phyloP scores from a whole-genome alignment of 345 rosid genomes.

The Hirschfeldia incana region DNA sequence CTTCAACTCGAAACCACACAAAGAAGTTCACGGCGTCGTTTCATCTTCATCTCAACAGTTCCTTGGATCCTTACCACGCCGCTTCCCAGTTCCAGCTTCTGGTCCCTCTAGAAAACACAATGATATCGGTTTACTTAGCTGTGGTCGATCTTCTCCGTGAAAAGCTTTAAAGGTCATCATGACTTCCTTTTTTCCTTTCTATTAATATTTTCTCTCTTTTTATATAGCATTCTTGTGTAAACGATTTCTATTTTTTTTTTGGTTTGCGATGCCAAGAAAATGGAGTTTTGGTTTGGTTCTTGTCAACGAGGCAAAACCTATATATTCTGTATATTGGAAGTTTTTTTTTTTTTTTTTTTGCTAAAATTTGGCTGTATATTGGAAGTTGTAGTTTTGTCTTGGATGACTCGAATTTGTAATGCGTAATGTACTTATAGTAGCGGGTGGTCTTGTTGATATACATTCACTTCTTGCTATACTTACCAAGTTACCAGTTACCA shows the following conservation, averaged over 20 bases:
- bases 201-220: not conserved
- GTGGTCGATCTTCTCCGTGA: constrained; percentile 45
- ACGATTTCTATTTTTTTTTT: not conserved
- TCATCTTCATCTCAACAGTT: not conserved
- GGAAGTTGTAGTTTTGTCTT: not conserved
- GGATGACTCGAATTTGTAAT: not conserved
- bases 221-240: constrained; percentile 10
- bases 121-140: constrained; percentile 36
- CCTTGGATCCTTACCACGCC: not conserved
- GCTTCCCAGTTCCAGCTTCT: not conserved
- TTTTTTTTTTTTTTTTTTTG: no score
- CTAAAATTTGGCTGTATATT: not conserved
- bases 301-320: constrained; percentile 7
- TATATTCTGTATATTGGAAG: not conserved
- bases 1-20: constrained; percentile 22
- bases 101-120: not conserved
- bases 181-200: not conserved
- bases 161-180: constrained; percentile 1
- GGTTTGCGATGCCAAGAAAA: constrained; percentile 7
- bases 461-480: no score
- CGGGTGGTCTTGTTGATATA: no score
- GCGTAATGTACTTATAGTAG: no score
- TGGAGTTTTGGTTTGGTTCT: not conserved
- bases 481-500: no score
- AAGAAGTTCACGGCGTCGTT: constrained; percentile 11